Conservation (phyloP, 257 asterid species). For the Orobanche coerulescens region DNA sequence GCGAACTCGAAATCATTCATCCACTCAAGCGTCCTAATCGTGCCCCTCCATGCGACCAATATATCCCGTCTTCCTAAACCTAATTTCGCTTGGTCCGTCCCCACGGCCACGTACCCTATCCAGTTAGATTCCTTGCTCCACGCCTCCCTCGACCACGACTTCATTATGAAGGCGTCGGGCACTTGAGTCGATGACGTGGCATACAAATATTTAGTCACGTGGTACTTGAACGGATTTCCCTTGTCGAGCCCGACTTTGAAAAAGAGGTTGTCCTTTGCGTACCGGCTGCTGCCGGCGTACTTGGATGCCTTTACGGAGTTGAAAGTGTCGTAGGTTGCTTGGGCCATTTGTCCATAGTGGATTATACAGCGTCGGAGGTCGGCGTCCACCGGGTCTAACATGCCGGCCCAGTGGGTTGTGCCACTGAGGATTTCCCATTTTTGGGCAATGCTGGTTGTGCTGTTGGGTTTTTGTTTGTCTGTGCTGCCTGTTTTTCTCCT, state of each 20-base stretch:
- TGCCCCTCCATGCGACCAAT: slow-evolving; percentile 78
- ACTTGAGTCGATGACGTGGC: slow-evolving; percentile 54
- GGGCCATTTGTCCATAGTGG: slow-evolving; percentile 65
- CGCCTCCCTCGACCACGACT: slow-evolving; percentile 58
- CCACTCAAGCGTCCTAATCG: slow-evolving; percentile 61
- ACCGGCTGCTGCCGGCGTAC: slow-evolving; percentile 62
- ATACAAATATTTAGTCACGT: slow-evolving; percentile 52
- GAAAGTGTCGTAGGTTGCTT: slow-evolving; percentile 74
- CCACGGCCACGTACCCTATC: slow-evolving; percentile 85
- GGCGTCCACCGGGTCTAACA: slow-evolving; percentile 57
- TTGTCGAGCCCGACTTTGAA: slow-evolving; percentile 41
- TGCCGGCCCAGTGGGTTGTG: slow-evolving; percentile 46
- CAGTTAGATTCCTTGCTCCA: slow-evolving; percentile 86
- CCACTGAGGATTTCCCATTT: slow-evolving; percentile 80
- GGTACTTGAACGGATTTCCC: slow-evolving; percentile 40
- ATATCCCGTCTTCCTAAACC: slow-evolving; percentile 75
- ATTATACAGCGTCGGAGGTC: slow-evolving; percentile 67
- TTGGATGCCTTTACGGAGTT: slow-evolving; percentile 48
- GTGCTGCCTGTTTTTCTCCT: slow-evolving; percentile 16
- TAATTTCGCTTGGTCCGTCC: slow-evolving; percentile 60
- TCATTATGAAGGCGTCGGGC: slow-evolving; percentile 60
- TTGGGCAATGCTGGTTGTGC: slow-evolving; percentile 21
- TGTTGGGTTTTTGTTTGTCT: slow-evolving; percentile 1
- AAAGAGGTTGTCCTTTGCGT: slow-evolving; percentile 40
- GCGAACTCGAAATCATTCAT: slow-evolving; percentile 50